A percentile compares a stretch with the other conserved stretches of the same genome.
phyloP scores from a whole-genome alignment of 2,329 filamentous ascomycete species.

The Claviceps purpurea region DNA sequence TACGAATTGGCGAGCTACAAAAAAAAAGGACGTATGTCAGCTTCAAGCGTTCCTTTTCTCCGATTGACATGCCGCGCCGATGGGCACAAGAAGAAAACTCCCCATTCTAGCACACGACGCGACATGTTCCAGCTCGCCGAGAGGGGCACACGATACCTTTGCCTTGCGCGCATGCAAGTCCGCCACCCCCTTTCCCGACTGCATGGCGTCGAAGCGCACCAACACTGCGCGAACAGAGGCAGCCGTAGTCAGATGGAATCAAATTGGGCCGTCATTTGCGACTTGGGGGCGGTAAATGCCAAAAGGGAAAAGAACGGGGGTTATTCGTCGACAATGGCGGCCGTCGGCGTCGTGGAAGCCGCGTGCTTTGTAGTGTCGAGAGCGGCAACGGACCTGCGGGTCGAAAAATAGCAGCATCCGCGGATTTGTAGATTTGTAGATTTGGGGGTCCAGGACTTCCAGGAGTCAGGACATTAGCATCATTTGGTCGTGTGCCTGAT shows the following conservation, averaged over 20 bases:
- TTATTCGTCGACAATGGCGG: too few relatives aligned
- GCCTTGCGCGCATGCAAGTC: slow-evolving; percentile 48
- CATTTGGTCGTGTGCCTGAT: too few relatives aligned
- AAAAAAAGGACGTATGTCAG: neutral
- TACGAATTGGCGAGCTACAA: slow-evolving; percentile 86
- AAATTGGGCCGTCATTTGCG: neutral
- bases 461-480: too few relatives aligned
- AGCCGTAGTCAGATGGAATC: neutral
- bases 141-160: slow-evolving; percentile 29
- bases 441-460: too few relatives aligned
- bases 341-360: neutral
- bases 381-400: neutral
- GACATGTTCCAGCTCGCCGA: too few relatives aligned
- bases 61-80: neutral
- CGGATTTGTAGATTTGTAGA: too few relatives aligned
- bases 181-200: slow-evolving; percentile 40
- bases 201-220: slow-evolving; percentile 30
- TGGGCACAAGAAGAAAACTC: neutral
- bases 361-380: neutral
- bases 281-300: neutral
- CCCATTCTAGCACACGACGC: too few relatives aligned
- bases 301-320: neutral
- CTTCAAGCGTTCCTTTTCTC: neutral
- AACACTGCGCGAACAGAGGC: slow-evolving; percentile 1
- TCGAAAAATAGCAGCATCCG: neutral